Conservation (phyloP, 768 basidiomycete species). For the Royoungia palumana region DNA sequence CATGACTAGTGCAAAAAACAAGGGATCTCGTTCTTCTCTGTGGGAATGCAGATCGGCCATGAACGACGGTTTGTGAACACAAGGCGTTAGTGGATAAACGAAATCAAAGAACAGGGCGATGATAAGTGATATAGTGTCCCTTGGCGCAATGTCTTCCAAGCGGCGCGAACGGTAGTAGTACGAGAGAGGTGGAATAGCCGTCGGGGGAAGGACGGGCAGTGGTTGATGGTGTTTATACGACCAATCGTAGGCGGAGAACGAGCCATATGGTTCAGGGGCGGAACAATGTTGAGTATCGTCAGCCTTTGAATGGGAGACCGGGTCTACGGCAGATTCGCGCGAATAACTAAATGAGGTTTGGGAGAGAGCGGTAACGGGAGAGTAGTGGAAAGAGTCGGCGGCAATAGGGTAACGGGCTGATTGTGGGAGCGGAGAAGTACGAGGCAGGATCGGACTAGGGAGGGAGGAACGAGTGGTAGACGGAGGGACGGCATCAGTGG, state of each 20-base stretch:
- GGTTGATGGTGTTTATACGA: constrained; percentile 62
- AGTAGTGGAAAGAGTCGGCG: constrained; percentile 63
- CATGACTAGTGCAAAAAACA: constrained; percentile 90
- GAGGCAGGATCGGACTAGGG: constrained; percentile 47
- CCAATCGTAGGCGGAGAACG: constrained; percentile 69
- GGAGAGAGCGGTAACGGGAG: constrained; percentile 33
- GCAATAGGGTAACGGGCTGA: constrained; percentile 57
- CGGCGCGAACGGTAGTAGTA: constrained; percentile 72
- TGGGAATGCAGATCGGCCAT: constrained; percentile 82
- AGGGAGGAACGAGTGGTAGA: constrained; percentile 36
- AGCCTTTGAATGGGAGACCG: constrained; percentile 36
- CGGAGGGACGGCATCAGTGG: constrained; percentile 44
- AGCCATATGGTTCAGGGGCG: constrained; percentile 53
- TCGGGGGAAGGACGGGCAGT: constrained; percentile 43
- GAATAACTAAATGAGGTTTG: constrained; percentile 39
- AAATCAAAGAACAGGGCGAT: constrained; percentile 91
- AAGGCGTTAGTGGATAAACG: constrained; percentile 88
- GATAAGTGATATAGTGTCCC: constrained; percentile 77
- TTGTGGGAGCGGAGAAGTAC: constrained; percentile 38
- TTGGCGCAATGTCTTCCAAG: constrained; percentile 77
- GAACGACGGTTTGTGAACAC: constrained; percentile 87
- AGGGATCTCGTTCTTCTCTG: constrained; percentile 81
- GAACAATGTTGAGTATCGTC: constrained; percentile 45
- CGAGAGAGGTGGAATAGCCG: constrained; percentile 54
- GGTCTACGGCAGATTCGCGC: constrained; percentile 32